Evolutionary conservation across 352 stramenopile species (phyloP).

Genomic region (Pythium sp.): DNA sequence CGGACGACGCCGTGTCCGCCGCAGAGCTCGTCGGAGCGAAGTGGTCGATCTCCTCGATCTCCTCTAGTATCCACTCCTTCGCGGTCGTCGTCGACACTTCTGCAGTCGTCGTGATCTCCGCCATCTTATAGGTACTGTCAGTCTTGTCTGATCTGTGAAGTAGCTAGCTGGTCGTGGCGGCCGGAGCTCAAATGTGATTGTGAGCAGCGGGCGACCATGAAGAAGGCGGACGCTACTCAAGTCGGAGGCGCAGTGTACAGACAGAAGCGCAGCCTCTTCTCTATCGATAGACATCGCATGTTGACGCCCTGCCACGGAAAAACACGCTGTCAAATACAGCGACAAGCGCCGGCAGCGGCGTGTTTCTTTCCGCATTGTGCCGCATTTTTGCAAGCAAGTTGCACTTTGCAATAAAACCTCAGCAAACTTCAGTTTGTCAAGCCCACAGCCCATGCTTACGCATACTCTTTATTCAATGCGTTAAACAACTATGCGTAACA

Average conservation of each 20-base stretch:
- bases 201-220: background rate
- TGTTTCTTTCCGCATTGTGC: background rate
- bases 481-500: no score
- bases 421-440: no score
- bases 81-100: background rate
- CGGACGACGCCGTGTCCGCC: slow-evolving; percentile 9
- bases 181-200: slow-evolving; percentile 9
- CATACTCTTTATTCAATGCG: no score
- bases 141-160: background rate
- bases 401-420: no score
- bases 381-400: background rate
- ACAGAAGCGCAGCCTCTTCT: background rate
- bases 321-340: background rate
- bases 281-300: background rate
- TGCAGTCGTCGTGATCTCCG: background rate
- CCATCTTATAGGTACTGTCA: background rate
- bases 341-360: background rate
- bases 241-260: background rate
- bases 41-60: background rate
- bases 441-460: no score
- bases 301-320: background rate
- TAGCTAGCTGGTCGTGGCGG: background rate
- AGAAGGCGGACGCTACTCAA: background rate
- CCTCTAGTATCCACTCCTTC: background rate
- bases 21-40: background rate